These are phyloP conservation scores for Paramyrothecium sp. DNA, from an alignment of 2,329 filamentous ascomycete genomes.

Conservation along the genomic window DNA sequence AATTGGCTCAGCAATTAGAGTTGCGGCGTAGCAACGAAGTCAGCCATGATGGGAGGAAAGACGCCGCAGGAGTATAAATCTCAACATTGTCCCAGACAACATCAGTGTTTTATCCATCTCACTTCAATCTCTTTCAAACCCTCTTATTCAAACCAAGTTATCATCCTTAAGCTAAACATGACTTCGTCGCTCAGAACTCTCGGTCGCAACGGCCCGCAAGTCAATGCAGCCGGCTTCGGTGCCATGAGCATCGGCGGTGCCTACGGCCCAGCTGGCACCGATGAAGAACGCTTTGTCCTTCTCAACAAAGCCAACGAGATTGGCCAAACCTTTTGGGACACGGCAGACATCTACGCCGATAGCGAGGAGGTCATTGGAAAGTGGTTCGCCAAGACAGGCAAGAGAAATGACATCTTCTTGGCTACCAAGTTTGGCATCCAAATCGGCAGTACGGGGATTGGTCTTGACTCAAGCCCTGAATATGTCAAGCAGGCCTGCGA, in stretches of 20 bases:
- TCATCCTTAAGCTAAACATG: background rate
- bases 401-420: slow-evolving; percentile 1
- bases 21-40: too few relatives aligned
- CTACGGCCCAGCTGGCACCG: slow-evolving; percentile 17
- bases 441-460: background rate
- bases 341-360: slow-evolving; percentile 41
- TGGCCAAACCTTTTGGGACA: slow-evolving; percentile 43
- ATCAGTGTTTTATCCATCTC: background rate
- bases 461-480: slow-evolving; percentile 15
- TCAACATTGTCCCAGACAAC: background rate
- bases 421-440: background rate
- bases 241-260: slow-evolving; percentile 35
- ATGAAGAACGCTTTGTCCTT: slow-evolving; percentile 37
- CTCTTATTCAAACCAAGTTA: background rate
- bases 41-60: background rate
- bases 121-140: too few relatives aligned
- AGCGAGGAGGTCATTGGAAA: slow-evolving; percentile 1
- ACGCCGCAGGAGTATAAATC: background rate
- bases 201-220: slow-evolving; percentile 43
- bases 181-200: slow-evolving; percentile 18
- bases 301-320: slow-evolving; percentile 40
- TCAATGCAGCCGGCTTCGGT: slow-evolving; percentile 45
- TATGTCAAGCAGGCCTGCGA: slow-evolving; percentile 16
- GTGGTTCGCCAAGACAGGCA: background rate
- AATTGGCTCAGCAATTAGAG: too few relatives aligned